Base-by-base conservation (phyloP, 1,139 yeast species). In the Taphrina communis region DNA sequence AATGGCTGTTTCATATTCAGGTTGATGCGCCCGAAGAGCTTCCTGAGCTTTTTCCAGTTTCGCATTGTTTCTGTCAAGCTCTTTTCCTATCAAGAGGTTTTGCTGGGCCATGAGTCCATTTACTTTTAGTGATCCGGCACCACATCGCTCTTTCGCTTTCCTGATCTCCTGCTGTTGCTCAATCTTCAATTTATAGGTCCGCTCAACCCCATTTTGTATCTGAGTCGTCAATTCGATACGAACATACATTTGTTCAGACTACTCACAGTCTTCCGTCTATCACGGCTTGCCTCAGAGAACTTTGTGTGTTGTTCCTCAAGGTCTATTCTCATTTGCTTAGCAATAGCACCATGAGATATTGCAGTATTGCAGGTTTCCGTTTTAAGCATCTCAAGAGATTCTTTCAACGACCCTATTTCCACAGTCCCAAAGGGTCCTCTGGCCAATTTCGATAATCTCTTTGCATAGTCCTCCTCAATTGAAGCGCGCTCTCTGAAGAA, bases 21-120 rank as follows among this genome's bases (percentile, higher is more conserved):
- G 80, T 73, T 85, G 84, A 44, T 62, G 62, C 38, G 39, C 39
- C n/a, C 67, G 69, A 12, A 88, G 83, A 19, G 84, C 76, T 44
- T 80, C 79, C 70, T 82, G 84, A 61, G 87, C 82, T 74, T 86
- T 87, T 50, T 82, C 84, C 59, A 88, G 81, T 75, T 88, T 90
- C 58, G 80, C 81, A 72, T 88, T 85, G 75, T 87, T 83, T 73
- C 84, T 86, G 72, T 89, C 92, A 50, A 86, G 82, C 75, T 91
- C 97, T 71, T 85, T 86, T 12, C 95, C 95, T 81, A 94, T 87
- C 44, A 94, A 83, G 17, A 93, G 82, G 73, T 88, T 88, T 72
- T 87, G 85, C 75, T 88, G 86, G 19, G 91, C 86, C 60, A 82
- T 80, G 68, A 82, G 82, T 1, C 88, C 83, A 73, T 87, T 87